phyloP scores from a whole-genome alignment of 805 yeast species.

The Metschnikowia picachoensis region DNA sequence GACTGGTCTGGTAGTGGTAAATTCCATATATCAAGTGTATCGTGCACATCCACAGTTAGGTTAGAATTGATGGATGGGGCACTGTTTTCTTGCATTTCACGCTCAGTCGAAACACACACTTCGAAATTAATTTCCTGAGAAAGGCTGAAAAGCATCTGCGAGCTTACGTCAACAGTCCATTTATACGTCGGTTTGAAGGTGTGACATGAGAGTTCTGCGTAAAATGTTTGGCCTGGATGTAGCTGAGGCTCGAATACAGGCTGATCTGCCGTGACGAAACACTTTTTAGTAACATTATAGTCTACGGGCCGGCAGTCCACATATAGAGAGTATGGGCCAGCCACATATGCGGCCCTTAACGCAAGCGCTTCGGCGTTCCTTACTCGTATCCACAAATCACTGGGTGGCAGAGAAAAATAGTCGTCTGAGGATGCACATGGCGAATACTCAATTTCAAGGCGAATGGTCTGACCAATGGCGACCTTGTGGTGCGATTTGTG shows the following conservation, averaged over 20 bases:
- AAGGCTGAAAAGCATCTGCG: constrained; percentile 74
- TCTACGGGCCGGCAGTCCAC: constrained; percentile 72
- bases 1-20: constrained; percentile 46
- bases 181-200: constrained; percentile 53
- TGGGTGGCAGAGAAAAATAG: constrained; percentile 19
- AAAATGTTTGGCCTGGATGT: constrained; percentile 61
- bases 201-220: constrained; percentile 61
- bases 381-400: constrained; percentile 49
- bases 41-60: constrained; percentile 49
- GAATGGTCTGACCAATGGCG: constrained; percentile 16
- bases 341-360: constrained; percentile 75
- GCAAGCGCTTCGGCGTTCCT: constrained; percentile 70
- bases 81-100: constrained; percentile 26
- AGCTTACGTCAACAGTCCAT: constrained; percentile 79
- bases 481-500: constrained; percentile 15
- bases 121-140: constrained; percentile 67
- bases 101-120: constrained; percentile 39
- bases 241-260: constrained; percentile 72
- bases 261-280: constrained; percentile 71
- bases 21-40: constrained; percentile 74
- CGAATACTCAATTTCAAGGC: constrained; percentile 13
- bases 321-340: constrained; percentile 87
- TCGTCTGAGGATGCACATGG: constrained; percentile 16
- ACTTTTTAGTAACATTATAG: constrained; percentile 49
- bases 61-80: constrained; percentile 22